Percentiles rank a stretch among this genome's conserved stretches.
Evolutionary conservation across 2,329 filamentous ascomycete genomes (phyloP).

Genomic region (Tolypocladium amazonense): DNA sequence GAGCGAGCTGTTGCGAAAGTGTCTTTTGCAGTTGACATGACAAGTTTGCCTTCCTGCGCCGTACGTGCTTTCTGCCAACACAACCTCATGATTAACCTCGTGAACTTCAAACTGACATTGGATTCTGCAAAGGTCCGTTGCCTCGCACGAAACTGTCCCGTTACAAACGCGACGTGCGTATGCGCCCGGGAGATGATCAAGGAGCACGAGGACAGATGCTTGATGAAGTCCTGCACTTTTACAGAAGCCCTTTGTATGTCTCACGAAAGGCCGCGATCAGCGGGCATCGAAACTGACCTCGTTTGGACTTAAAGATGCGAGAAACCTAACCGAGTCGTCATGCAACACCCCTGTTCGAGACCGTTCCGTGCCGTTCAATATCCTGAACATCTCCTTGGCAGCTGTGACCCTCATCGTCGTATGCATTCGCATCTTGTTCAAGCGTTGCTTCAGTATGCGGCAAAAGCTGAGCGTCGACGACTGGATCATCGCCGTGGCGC

Average conservation of each 20-base stretch:
- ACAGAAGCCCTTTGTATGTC: background rate
- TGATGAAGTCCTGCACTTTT: background rate
- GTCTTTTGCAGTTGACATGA: background rate
- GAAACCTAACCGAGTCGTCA: background rate
- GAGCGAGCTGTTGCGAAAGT: background rate
- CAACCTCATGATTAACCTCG: background rate
- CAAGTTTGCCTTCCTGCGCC: background rate
- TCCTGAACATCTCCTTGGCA: conserved; percentile 7
- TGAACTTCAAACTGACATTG: background rate
- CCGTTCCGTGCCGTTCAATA: background rate
- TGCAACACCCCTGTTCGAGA: background rate
- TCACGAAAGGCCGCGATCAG: background rate
- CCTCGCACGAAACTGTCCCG: background rate
- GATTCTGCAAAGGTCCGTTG: background rate
- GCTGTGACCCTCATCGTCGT: conserved; percentile 8
- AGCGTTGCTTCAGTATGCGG: conserved; percentile 16
- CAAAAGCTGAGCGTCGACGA: conserved; percentile 21
- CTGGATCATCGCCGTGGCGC: conserved; percentile 12
- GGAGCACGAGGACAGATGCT: background rate
- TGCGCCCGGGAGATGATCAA: background rate
- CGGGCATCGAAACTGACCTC: background rate
- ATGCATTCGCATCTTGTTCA: conserved; percentile 9
- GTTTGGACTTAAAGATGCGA: background rate
- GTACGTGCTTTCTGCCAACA: background rate
- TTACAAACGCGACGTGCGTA: background rate